Evolutionary conservation across 805 yeast genomes (phyloP).

Genomic region (Saccharomyces mikatae): DNA sequence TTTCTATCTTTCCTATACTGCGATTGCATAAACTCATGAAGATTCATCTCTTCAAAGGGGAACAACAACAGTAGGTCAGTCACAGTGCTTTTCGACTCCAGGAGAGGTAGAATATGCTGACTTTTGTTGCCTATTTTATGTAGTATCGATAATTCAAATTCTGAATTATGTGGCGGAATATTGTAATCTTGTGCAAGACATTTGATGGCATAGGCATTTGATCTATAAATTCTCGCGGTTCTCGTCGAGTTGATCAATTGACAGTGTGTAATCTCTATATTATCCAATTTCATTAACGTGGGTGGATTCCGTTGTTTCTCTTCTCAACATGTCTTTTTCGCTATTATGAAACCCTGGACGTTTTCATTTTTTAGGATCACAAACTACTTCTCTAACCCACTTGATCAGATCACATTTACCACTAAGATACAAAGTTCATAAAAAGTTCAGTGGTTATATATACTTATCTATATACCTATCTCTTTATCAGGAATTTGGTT

Average conservation of each 20-base stretch:
- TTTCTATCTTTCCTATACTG: slow-evolving; percentile 9
- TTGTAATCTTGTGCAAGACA: slow-evolving; percentile 17
- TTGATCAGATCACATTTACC: background rate
- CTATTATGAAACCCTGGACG: background rate
- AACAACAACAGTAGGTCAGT: slow-evolving; percentile 17
- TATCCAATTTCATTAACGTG: background rate
- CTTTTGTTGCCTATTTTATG: slow-evolving; percentile 7
- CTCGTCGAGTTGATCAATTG: slow-evolving; percentile 16
- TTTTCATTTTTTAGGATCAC: background rate
- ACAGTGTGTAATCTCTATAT: background rate
- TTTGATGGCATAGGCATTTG: slow-evolving; percentile 13
- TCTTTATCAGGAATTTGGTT: slow-evolving; percentile 5
- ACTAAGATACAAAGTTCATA: background rate
- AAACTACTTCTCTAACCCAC: background rate
- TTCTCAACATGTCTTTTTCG: background rate
- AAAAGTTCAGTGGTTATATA: background rate
- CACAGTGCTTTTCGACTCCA: slow-evolving; percentile 6
- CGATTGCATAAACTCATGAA: slow-evolving; percentile 15
- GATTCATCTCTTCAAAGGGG: slow-evolving; percentile 11
- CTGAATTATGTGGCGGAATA: slow-evolving; percentile 26
- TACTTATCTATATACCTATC: background rate
- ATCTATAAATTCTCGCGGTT: slow-evolving; percentile 19
- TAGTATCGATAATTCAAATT: slow-evolving; percentile 18
- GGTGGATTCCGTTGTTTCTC: background rate
- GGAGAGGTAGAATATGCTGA: slow-evolving; percentile 12